Conservation (phyloP, 78 protist genomes). For the Dictyostelium firmibasis region DNA sequence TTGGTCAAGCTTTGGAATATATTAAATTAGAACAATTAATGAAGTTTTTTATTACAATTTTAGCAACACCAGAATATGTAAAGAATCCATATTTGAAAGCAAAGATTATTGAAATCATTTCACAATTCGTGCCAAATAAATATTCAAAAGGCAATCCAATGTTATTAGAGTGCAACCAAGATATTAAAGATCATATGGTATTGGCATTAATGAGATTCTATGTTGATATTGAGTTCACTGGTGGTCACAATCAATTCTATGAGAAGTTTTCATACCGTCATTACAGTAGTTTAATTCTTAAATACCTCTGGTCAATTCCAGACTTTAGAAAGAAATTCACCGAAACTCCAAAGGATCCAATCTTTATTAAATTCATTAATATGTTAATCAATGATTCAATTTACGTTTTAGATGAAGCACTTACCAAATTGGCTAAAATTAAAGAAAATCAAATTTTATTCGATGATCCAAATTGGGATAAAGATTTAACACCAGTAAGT, state of each 20-base stretch:
- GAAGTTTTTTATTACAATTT: constrained; percentile 64
- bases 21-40: constrained; percentile 33
- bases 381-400: constrained; percentile 78
- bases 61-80: constrained; percentile 66
- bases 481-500: constrained; percentile 15
- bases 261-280: constrained; percentile 74
- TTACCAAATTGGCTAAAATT: constrained; percentile 56
- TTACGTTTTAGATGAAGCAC: constrained; percentile 78
- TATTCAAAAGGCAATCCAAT: constrained; percentile 8
- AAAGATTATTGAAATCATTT: constrained; percentile 59
- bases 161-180: constrained; percentile 25
- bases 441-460: constrained; percentile 4
- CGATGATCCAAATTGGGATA: constrained; percentile 36
- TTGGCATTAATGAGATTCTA: constrained; percentile 67
- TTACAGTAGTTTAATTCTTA: constrained; percentile 35
- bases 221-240: constrained; percentile 81
- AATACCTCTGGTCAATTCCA: constrained; percentile 70
- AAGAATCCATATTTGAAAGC: constrained; percentile 81
- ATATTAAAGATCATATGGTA: constrained; percentile 44
- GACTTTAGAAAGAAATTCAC: constrained; percentile 20
- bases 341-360: constrained; percentile 13
- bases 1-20: constrained; percentile 27
- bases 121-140: constrained; percentile 3
- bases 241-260: constrained; percentile 78
- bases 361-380: constrained; percentile 69